These are phyloP conservation scores for Eucalyptus lansdowneana DNA, from an alignment of 345 rosid species.

Conservation along the genomic window DNA sequence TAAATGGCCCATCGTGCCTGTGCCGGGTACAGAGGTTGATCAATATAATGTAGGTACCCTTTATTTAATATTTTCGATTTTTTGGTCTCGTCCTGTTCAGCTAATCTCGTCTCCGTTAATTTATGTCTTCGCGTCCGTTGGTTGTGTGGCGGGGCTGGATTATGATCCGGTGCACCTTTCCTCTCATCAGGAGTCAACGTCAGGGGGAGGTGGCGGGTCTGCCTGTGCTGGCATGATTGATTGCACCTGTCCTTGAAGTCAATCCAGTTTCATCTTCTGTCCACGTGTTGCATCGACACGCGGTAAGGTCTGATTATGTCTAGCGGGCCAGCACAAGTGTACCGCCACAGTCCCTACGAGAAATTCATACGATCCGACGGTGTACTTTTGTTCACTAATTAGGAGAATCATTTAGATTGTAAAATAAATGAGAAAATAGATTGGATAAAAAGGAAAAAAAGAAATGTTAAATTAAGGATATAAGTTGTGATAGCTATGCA, in stretches of 20 bases:
- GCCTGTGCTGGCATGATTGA: not conserved
- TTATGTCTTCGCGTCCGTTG: not conserved
- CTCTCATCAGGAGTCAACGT: not conserved
- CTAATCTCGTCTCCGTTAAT: not conserved
- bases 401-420: not conserved
- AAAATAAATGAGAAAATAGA: not conserved
- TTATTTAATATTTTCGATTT: not conserved
- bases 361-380: not conserved
- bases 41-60: not conserved
- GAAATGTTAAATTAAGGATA: not conserved
- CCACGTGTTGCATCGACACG: not conserved
- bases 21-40: not conserved
- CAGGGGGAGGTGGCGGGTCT: not conserved
- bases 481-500: too few species aligned
- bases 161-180: not conserved
- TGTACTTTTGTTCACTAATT: too few species aligned
- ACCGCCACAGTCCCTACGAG: fast-evolving
- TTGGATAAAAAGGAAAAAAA: not conserved
- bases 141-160: not conserved
- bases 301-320: not conserved
- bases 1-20: not conserved
- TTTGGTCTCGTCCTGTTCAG: not conserved
- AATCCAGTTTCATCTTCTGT: not conserved
- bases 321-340: not conserved
- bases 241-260: not conserved